A percentile compares a stretch with the other conserved stretches of the same genome.
Conservation (phyloP, 306 rosid species). For the Prunus davidiana region DNA sequence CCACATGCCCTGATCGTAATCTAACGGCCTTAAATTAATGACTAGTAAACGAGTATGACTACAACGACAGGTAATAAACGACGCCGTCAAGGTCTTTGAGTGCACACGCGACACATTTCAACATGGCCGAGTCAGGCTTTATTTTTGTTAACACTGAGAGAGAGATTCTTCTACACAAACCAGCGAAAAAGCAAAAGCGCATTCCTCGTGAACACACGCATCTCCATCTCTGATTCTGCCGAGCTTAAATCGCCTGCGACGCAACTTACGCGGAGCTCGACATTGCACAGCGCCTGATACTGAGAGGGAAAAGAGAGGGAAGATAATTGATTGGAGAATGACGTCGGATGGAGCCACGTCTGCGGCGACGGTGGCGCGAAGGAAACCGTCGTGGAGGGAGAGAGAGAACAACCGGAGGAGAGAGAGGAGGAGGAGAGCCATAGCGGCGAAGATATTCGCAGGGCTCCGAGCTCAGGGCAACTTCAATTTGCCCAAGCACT, state of each 20-base stretch:
- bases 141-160: conserved; percentile 11
- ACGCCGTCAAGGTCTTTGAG: not conserved
- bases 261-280: not conserved
- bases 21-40: not conserved
- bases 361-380: conserved; percentile 40
- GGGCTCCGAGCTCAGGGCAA: conserved; percentile 87
- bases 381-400: conserved; percentile 92
- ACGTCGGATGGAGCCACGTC: conserved; percentile 84
- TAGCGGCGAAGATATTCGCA: conserved; percentile 68
- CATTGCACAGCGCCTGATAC: not conserved
- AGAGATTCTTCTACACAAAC: conserved; percentile 41
- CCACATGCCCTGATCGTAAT: not conserved
- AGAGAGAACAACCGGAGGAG: conserved; percentile 81
- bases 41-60: no score
- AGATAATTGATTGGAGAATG: conserved; percentile 44
- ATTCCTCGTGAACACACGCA: conserved; percentile 54
- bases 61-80: not conserved
- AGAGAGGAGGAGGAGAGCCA: conserved; percentile 75
- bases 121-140: not conserved
- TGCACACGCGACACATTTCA: not conserved
- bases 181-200: conserved; percentile 42
- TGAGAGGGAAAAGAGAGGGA: not conserved
- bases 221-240: conserved; percentile 4
- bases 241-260: conserved; percentile 44
- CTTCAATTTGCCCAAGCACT: conserved; percentile 79